Conservation (phyloP, 257 asterid genomes). For the Lycium ferocissimum region DNA sequence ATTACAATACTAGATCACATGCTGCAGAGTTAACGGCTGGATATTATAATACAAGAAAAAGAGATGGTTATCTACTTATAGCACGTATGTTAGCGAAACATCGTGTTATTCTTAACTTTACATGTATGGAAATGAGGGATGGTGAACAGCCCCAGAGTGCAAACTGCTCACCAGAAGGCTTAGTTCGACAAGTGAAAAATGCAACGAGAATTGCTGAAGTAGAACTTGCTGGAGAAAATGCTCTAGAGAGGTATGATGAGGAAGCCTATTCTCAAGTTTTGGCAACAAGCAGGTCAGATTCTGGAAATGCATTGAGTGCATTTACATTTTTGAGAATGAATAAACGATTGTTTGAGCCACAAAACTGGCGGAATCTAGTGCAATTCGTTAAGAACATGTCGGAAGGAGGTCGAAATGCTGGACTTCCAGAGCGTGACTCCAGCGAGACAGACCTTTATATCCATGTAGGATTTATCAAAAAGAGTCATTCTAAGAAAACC, state of each 20-base stretch:
- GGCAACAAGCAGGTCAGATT: slow-evolving; percentile 69
- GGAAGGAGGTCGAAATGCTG: slow-evolving; percentile 59
- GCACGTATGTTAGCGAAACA: slow-evolving; percentile 77
- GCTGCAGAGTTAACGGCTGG: slow-evolving; percentile 94
- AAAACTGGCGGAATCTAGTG: slow-evolving; percentile 78
- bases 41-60: slow-evolving; percentile 76
- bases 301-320: slow-evolving; percentile 70
- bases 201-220: slow-evolving; percentile 65
- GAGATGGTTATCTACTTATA: slow-evolving; percentile 84
- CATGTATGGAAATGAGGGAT: slow-evolving; percentile 94
- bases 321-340: slow-evolving; percentile 87
- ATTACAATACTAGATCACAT: slow-evolving; percentile 82
- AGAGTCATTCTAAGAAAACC: slow-evolving; percentile 39
- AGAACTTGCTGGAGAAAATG: slow-evolving; percentile 92
- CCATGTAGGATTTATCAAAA: slow-evolving; percentile 62
- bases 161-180: slow-evolving; percentile 85
- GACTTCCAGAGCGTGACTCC: slow-evolving; percentile 63
- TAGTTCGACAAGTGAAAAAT: slow-evolving; percentile 78
- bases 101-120: slow-evolving; percentile 69
- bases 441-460: slow-evolving; percentile 62
- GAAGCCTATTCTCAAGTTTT: slow-evolving; percentile 72
- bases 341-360: slow-evolving; percentile 70
- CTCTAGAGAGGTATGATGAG: slow-evolving; percentile 80
- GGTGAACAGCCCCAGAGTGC: slow-evolving; percentile 75
- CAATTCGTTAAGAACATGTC: slow-evolving; percentile 77